phyloP scores from a whole-genome alignment of 768 basidiomycete species.

The Kwoniella sp. region DNA sequence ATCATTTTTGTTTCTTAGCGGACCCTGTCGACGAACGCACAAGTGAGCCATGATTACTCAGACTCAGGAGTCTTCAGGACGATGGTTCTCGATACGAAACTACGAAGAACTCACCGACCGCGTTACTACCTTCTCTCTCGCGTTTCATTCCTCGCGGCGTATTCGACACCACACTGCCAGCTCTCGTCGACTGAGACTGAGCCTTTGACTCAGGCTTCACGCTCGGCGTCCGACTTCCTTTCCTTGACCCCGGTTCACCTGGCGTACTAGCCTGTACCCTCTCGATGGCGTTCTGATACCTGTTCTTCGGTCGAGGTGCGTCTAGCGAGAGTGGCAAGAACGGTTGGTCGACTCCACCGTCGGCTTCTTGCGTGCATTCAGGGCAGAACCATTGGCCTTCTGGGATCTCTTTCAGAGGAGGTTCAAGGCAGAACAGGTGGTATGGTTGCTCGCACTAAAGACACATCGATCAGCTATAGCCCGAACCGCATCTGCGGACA shows the following conservation, averaged over 20 bases:
- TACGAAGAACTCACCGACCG: constrained; percentile 6
- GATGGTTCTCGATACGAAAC: neutral
- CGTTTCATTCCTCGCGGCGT: constrained; percentile 3
- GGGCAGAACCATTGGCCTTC: constrained; percentile 88
- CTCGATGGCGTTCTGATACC: neutral
- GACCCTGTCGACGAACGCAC: constrained; percentile 5
- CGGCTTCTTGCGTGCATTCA: constrained; percentile 59
- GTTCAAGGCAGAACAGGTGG: constrained; percentile 77
- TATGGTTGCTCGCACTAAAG: constrained; percentile 83
- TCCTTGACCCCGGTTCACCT: neutral
- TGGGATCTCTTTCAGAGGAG: constrained; percentile 74
- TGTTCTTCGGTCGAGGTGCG: constrained; percentile 14
- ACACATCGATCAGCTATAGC: neutral
- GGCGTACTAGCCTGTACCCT: neutral
- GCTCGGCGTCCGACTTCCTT: constrained; percentile 2
- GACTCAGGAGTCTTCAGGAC: no score
- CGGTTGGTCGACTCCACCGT: constrained; percentile 17
- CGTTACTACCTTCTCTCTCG: constrained; percentile 11
- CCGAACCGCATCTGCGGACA: no score
- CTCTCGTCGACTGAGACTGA: no score
- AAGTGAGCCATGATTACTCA: neutral
- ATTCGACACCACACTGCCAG: constrained; percentile 2
- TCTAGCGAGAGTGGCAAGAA: constrained; percentile 12
- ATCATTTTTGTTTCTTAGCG: constrained; percentile 16
- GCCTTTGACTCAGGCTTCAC: neutral